Percentiles rank a stretch among this genome's conserved stretches.
These are phyloP conservation scores for Ambrosia artemisiifolia DNA, from an alignment of 129 eudicot species.

Conservation along the genomic window DNA sequence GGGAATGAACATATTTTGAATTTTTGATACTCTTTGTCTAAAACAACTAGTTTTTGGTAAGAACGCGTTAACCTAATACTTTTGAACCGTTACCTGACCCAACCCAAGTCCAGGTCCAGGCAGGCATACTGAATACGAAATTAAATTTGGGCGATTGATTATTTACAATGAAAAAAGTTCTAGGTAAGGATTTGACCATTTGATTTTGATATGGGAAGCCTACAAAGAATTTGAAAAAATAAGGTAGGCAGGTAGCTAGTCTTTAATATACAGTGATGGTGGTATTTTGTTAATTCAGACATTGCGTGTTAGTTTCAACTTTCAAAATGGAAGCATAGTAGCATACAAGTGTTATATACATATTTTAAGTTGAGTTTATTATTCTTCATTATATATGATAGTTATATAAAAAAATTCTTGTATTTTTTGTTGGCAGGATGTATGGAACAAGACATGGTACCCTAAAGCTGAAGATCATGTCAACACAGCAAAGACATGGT, in stretches of 20 bases:
- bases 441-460: slow-evolving; percentile 95
- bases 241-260: too few species aligned
- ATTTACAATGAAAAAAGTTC: background rate
- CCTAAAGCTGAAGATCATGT: slow-evolving; percentile 91
- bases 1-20: background rate
- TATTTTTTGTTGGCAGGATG: slow-evolving; percentile 49
- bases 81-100: background rate
- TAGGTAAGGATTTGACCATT: background rate
- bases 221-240: background rate
- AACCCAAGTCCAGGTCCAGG: background rate
- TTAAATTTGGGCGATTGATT: background rate
- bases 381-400: background rate
- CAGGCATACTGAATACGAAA: background rate
- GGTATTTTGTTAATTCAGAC: background rate
- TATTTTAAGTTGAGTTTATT: background rate
- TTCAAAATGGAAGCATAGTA: background rate
- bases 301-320: background rate
- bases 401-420: background rate
- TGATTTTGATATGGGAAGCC: background rate
- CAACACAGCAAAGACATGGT: slow-evolving; percentile 83
- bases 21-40: background rate
- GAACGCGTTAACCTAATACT: too few species aligned
- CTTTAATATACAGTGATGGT: background rate
- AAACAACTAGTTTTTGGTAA: background rate
- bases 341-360: background rate